Percentiles rank a stretch among this genome's conserved stretches.
These are phyloP conservation scores for Laetiporus sulphureus DNA, from an alignment of 1,284 basidiomycete genomes.

Conservation along the genomic window DNA sequence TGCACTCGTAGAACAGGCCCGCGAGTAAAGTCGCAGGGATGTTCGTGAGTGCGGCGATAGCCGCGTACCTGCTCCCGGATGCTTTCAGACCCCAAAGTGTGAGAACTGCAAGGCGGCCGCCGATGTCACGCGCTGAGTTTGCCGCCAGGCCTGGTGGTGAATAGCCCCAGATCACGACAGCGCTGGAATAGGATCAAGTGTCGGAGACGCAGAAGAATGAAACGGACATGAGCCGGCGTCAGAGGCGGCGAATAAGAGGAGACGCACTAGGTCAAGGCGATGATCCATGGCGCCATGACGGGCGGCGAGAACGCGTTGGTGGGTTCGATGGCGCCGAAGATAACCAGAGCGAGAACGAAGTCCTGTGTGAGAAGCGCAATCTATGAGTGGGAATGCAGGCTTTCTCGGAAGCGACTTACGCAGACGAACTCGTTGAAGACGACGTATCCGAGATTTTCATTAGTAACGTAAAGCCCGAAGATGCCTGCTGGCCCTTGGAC, in stretches of 20 bases:
- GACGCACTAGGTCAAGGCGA: slow-evolving; percentile 51
- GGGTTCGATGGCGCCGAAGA: slow-evolving; percentile 54
- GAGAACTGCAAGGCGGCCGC: slow-evolving; percentile 50
- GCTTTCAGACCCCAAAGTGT: slow-evolving; percentile 53
- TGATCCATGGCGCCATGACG: slow-evolving; percentile 41
- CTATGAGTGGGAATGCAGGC: slow-evolving; percentile 5
- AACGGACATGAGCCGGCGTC: background rate
- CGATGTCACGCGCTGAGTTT: slow-evolving; percentile 64
- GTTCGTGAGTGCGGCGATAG: slow-evolving; percentile 58
- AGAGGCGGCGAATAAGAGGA: background rate
- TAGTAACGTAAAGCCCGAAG: slow-evolving; percentile 48
- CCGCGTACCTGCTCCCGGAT: slow-evolving; percentile 51
- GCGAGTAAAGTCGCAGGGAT: slow-evolving; percentile 55
- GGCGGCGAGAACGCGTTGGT: slow-evolving; percentile 57
- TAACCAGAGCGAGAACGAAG: slow-evolving; percentile 52
- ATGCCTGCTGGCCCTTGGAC: slow-evolving; percentile 55
- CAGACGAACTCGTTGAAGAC: slow-evolving; percentile 64
- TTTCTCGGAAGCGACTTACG: slow-evolving; percentile 31
- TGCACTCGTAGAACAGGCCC: slow-evolving; percentile 45
- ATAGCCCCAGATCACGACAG: slow-evolving; percentile 53
- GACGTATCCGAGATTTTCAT: slow-evolving; percentile 44
- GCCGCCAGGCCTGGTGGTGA: slow-evolving; percentile 45
- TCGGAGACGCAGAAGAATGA: background rate
- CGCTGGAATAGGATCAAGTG: slow-evolving; percentile 27
- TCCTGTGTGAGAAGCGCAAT: slow-evolving; percentile 36